Base-by-base conservation (phyloP, 1,284 basidiomycete genomes). In the Waitea zeae region DNA sequence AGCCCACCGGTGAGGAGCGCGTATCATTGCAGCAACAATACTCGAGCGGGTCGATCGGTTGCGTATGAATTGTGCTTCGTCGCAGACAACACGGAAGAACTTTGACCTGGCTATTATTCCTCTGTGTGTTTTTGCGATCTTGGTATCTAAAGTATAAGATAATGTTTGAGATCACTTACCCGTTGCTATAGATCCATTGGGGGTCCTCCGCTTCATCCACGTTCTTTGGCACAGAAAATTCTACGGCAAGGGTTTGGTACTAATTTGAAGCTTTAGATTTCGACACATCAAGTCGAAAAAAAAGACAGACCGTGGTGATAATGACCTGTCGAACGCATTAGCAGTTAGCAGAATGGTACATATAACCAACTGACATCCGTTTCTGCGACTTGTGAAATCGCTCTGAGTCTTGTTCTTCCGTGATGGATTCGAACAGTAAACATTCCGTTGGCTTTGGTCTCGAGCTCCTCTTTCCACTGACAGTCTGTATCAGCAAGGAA, bases 51-150 rank as follows among this genome's bases (percentile, higher is more conserved):
- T 75, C 5, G 52, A 64, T 62, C 73, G 59, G 44, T 76, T 79
- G 17, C 75, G 61, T 41, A 78, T 73, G 45, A 71, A 74, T 44
- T 80, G 75, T 0, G 76, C 73, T 48, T 80, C 76, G 41, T 80
- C 76, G 3, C 71, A 62, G 38, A 80, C 56, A 9, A 70, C 65
- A 5, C 76, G 63, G 44, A 63, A 71, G 54, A 73, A 80, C 31
- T 60, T 61, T 29, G 60, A 60, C 20, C 58, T 56, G 2, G 71
- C 63, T 5, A 78, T 52, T 4, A 67, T 46, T 5, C 75, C 74
- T 4, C 72, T 72, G 33, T n/a, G 4, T 12, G 13, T 11, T 12
- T 12, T 11, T 11, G n/a, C n/a, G n/a, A n/a, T n/a, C n/a, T n/a
- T n/a, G n/a, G n/a, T n/a, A n/a, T n/a, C 12, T 33, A 22, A 12